These are phyloP conservation scores for Leptographium procerum DNA, from an alignment of 2,329 filamentous ascomycete genomes.

Conservation along the genomic window DNA sequence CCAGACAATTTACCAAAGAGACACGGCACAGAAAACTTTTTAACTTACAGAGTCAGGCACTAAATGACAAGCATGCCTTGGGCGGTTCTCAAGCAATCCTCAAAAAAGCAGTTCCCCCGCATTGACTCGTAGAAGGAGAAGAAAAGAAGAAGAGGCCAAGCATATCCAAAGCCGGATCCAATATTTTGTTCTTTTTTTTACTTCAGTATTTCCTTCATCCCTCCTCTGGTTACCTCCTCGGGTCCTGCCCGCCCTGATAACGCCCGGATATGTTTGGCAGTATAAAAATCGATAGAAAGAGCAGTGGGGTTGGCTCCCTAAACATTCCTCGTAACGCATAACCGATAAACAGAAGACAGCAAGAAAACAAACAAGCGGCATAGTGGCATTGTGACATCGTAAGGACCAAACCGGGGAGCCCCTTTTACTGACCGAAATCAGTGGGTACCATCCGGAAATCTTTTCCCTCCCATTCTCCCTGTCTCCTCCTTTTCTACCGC, in stretches of 20 bases:
- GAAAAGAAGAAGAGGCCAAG: not conserved
- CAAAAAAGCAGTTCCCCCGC: too few relatives aligned
- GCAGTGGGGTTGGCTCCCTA: not conserved
- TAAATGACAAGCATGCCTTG: not conserved
- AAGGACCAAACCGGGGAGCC: not conserved
- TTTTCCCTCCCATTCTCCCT: not conserved
- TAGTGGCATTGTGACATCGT: not conserved
- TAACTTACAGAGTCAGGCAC: not conserved
- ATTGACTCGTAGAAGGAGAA: not conserved
- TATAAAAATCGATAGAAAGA: not conserved
- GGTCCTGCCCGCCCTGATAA: not conserved
- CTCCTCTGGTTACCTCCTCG: not conserved
- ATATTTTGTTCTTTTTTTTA: not conserved
- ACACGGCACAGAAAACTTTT: not conserved
- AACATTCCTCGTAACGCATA: not conserved
- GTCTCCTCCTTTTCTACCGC: conserved; percentile 27
- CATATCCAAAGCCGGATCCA: not conserved
- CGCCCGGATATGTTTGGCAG: not conserved
- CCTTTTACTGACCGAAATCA: too few relatives aligned
- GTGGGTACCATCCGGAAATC: not conserved
- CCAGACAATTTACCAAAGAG: too few relatives aligned
- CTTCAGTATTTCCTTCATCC: not conserved
- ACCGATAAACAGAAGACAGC: not conserved
- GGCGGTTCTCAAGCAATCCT: too few relatives aligned
- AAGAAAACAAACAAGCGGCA: not conserved